phyloP scores from a whole-genome alignment of 116 monocot species.

The Iris pallida region DNA sequence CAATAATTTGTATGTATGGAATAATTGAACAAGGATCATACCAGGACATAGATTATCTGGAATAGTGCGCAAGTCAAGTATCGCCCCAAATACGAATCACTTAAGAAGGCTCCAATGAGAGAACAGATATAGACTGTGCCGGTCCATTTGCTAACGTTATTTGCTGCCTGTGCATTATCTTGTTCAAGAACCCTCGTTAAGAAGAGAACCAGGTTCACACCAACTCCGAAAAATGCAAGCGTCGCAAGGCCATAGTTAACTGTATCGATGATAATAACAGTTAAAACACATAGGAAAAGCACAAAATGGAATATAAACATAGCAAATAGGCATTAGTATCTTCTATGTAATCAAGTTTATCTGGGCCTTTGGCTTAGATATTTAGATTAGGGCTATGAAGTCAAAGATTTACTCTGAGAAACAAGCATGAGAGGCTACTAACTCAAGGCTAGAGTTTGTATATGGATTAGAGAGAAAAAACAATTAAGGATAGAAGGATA shows the following conservation, averaged over 20 bases:
- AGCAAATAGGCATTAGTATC: too few species aligned
- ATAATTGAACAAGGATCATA: slow-evolving; percentile 8
- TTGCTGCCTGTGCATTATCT: slow-evolving; percentile 61
- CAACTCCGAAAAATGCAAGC: slow-evolving; percentile 68
- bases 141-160: slow-evolving; percentile 72
- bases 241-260: slow-evolving; percentile 64
- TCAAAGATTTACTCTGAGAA: too few species aligned
- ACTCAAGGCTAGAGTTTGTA: too few species aligned
- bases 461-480: too few species aligned
- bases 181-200: slow-evolving; percentile 55
- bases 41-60: slow-evolving; percentile 57
- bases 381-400: too few species aligned
- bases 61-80: slow-evolving; percentile 67
- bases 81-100: slow-evolving; percentile 73
- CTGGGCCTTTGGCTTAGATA: too few species aligned
- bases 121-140: slow-evolving; percentile 74
- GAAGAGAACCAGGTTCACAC: slow-evolving; percentile 69
- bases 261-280: slow-evolving; percentile 16
- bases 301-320: too few species aligned
- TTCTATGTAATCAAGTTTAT: too few species aligned
- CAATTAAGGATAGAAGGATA: too few species aligned
- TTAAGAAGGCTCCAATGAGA: slow-evolving; percentile 60
- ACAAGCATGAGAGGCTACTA: too few species aligned
- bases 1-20: too few species aligned
- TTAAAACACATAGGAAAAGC: too few species aligned